Base-by-base conservation (phyloP, 2,329 filamentous ascomycete genomes). In the Colletotrichum destructivum region DNA sequence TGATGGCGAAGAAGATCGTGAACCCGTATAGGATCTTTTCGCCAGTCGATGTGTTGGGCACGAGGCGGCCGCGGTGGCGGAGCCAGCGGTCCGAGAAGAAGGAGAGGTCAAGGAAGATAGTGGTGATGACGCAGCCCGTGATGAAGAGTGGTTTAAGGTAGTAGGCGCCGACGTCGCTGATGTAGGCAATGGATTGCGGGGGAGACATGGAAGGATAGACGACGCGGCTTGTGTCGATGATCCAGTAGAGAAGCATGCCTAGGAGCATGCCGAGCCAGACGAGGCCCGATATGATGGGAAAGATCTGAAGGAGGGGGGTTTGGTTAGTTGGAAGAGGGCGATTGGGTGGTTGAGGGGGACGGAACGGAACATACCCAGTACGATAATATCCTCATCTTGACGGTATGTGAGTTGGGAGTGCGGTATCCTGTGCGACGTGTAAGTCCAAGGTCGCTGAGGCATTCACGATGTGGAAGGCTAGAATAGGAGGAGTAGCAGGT, bases 61-160 rank as follows among this genome's bases (percentile, higher is more conserved):
- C 90, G 38, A 98, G 87, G 16, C 94, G 91, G 11, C 94, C 94
- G 26, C 85, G 87, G 82, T 98, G 95, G 56, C 96, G 91, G 62
- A 98, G 87, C 89, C 92, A 96, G 73, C 95, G 91, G 84, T 98
- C 96, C 16, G 92, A 85, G 64, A 93, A 81, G 79, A 99, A 96
- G 35, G 92, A 90, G 11, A 94, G 82, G 82, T 97, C 93, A 78
- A 99, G 92, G 73, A 93, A 91, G 60, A 97, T 85, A 26, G 94
- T 93, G 6, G 93, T 95, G 46, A 94, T 83, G 65, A 86, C 84
- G 77, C 88, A 91, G 76, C 93, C 92, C 44, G 91, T 86, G 77
- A 96, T 91, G 85, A 96, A 96, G 73, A 96, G 86, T 2, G 94
- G 93, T 79, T 95, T 93, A 21, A 95, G 87, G 38, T 85, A 81